Conservation (phyloP, 1,284 basidiomycete genomes). For the Ganoderma resinaceum region DNA sequence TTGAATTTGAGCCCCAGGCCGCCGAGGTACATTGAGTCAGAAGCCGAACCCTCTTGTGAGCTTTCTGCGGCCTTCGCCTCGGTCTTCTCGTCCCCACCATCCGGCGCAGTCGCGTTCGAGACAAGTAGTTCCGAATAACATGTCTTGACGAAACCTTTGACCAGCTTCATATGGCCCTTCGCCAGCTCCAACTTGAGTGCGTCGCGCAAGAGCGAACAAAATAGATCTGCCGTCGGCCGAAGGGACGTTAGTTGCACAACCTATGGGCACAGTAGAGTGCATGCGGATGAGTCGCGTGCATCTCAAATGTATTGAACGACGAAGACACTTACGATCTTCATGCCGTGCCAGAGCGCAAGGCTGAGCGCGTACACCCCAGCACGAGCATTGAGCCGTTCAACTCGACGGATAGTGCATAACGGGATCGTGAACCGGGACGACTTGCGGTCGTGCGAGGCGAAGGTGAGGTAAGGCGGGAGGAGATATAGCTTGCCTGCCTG, state of each 20-base stretch:
- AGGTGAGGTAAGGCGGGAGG: conserved; percentile 90
- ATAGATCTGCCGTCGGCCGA: conserved; percentile 94
- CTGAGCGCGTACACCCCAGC: conserved; percentile 96
- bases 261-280: conserved; percentile 48
- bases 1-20: conserved; percentile 90
- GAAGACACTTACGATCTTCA: conserved; percentile 83
- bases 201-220: conserved; percentile 90
- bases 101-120: conserved; percentile 61
- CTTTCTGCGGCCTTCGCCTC: conserved; percentile 73
- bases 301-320: neutral
- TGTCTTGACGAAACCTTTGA: conserved; percentile 91
- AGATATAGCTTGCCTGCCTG: conserved; percentile 93
- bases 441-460: conserved; percentile 91
- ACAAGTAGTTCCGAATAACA: conserved; percentile 94
- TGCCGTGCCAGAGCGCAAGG: conserved; percentile 93
- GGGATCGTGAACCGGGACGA: conserved; percentile 94
- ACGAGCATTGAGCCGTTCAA: conserved; percentile 92
- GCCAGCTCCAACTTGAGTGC: conserved; percentile 90
- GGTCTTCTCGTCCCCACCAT: conserved; percentile 70
- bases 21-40: conserved; percentile 76
- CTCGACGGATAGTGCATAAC: conserved; percentile 91
- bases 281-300: neutral
- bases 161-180: conserved; percentile 90
- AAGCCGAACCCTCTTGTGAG: conserved; percentile 55
- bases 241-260: conserved; percentile 96